Conservation (phyloP, 192 early-diverging fungal species). For the Coemansia sp. region DNA sequence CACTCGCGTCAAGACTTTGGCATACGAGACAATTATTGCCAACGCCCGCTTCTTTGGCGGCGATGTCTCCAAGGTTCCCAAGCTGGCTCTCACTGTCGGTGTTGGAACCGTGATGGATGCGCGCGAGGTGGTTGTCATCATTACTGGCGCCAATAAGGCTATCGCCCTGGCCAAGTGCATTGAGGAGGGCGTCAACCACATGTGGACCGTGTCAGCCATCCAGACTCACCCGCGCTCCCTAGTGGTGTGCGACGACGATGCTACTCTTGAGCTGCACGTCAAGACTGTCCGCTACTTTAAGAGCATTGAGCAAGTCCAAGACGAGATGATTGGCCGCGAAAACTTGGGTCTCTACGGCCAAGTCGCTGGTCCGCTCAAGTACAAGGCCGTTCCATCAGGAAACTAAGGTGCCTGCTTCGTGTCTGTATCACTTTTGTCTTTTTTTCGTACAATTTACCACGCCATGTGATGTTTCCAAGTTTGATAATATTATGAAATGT, state of each 20-base stretch:
- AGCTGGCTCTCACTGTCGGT: slow-evolving; percentile 85
- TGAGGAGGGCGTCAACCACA: slow-evolving; percentile 83
- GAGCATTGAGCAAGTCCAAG: slow-evolving; percentile 82
- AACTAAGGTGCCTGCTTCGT: slow-evolving; percentile 13
- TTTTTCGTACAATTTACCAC: background rate
- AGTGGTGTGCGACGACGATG: slow-evolving; percentile 88
- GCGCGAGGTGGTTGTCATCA: slow-evolving; percentile 80
- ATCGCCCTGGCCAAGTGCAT: slow-evolving; percentile 83
- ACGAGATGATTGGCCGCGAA: slow-evolving; percentile 70
- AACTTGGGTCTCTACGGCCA: slow-evolving; percentile 72
- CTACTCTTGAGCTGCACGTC: slow-evolving; percentile 84
- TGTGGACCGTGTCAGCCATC: slow-evolving; percentile 87
- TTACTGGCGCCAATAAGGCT: slow-evolving; percentile 85
- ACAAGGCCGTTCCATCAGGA: slow-evolving; percentile 45
- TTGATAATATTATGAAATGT: background rate
- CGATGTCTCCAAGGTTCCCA: slow-evolving; percentile 84
- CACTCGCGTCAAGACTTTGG: slow-evolving; percentile 84
- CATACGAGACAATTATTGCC: slow-evolving; percentile 86
- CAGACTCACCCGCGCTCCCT: slow-evolving; percentile 77
- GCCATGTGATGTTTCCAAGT: background rate
- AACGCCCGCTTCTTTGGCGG: slow-evolving; percentile 86
- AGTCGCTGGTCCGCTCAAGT: slow-evolving; percentile 52
- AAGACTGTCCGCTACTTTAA: slow-evolving; percentile 90
- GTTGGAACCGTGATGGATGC: slow-evolving; percentile 87
- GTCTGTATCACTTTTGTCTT: background rate